Base-by-base conservation (phyloP, 1,284 basidiomycete genomes). In the Apiotrichum laibachii region DNA sequence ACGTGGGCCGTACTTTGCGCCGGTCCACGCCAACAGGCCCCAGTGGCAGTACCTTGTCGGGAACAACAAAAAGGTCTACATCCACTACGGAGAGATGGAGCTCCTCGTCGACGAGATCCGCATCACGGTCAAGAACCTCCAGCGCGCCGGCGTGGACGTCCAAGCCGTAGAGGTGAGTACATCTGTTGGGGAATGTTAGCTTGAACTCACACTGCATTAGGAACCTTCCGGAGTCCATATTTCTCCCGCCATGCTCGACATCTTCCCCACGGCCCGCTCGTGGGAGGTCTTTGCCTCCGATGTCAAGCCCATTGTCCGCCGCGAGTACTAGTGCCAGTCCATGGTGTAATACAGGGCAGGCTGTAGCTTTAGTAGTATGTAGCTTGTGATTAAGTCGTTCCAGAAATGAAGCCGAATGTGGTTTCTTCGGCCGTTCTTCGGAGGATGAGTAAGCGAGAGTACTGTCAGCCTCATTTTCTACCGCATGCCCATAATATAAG, bases 21-120 rank as follows among this genome's bases (percentile, higher is more conserved):
- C 59, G 4, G 55, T 45, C 2, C 12, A 35, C 11, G 54, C 59
- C 1, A 39, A 13, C 5, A 18, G n/a, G 6, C 22, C n/a, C 26
- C 39, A 61, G 26, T 61, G 55, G 52, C 26, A 21, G 31, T 42
- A 37, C 40, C 59, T 61, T 19, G n/a, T n/a, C 18, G 21, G 22
- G 5, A 37, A 37, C 37, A 10, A 10, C 39, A 19, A 33, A 12
- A 50, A 57, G 43, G 59, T 61, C 10, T 61, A 57, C 43, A 44
- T 61, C 22, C 55, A 56, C 13, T 55, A 42, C 3, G 59, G 59
- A 16, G 31, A 48, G 50, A 34, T 42, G 42, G 59, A 61, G 59
- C 44, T 56, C 21, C 48, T 61, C 52, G 31, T 56, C 48, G 59
- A 56, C 47, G 55, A 61, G 59, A 57, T 61, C 44, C 57, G 57